Evolutionary conservation across 2,329 filamentous ascomycete genomes (phyloP).

Genomic region (Ophiostoma sp.): DNA sequence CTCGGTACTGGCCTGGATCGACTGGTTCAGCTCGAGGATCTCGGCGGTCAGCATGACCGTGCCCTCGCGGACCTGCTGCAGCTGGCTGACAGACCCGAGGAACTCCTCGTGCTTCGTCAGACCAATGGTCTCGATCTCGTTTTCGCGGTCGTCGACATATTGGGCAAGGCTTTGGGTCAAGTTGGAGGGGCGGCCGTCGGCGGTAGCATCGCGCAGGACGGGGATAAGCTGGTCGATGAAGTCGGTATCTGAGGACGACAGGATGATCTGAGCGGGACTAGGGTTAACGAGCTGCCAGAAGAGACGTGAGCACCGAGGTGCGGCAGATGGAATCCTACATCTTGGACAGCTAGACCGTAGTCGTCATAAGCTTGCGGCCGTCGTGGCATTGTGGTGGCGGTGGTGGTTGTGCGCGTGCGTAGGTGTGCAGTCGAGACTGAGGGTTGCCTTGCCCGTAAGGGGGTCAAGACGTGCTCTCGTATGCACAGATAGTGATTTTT

Average conservation of each 20-base stretch:
- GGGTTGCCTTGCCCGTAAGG: slow-evolving; percentile 1
- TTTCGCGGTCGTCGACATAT: slow-evolving; percentile 80
- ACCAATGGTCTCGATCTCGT: slow-evolving; percentile 89
- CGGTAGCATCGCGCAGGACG: slow-evolving; percentile 81
- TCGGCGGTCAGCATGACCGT: slow-evolving; percentile 84
- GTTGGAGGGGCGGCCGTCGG: slow-evolving; percentile 65
- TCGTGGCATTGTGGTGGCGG: slow-evolving; percentile 27
- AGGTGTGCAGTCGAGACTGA: neutral
- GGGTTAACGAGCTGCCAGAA: slow-evolving; percentile 3
- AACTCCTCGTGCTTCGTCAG: slow-evolving; percentile 97
- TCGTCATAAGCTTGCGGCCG: slow-evolving; percentile 29
- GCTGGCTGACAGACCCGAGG: slow-evolving; percentile 83
- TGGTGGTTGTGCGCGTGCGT: slow-evolving; percentile 2
- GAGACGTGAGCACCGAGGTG: neutral
- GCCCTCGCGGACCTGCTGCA: slow-evolving; percentile 86
- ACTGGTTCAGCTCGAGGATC: slow-evolving; percentile 87
- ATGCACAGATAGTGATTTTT: neutral
- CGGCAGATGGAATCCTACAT: slow-evolving; percentile 23
- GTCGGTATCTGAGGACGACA: slow-evolving; percentile 84
- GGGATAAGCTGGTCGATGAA: slow-evolving; percentile 95
- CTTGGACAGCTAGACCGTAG: slow-evolving; percentile 30
- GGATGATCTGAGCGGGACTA: slow-evolving; percentile 63
- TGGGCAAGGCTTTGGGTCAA: slow-evolving; percentile 72
- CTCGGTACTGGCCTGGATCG: slow-evolving; percentile 91
- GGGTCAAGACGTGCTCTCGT: neutral